A percentile compares a stretch with the other conserved stretches of the same genome.
Conservation (phyloP, 345 rosid species). For the Corymbia maculata region DNA sequence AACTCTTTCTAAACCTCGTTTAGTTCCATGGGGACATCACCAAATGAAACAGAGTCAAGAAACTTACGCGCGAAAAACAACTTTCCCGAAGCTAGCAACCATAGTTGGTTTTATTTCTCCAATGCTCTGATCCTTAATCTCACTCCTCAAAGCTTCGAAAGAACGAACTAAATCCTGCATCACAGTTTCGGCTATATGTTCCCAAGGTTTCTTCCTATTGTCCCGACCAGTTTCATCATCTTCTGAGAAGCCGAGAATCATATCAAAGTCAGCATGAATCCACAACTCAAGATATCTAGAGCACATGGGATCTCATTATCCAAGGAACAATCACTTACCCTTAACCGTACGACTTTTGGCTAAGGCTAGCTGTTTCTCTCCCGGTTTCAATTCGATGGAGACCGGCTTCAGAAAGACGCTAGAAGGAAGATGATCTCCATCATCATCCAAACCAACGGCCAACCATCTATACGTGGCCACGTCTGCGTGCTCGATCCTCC, state of each 20-base stretch:
- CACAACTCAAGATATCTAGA: neutral
- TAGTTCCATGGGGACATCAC: neutral
- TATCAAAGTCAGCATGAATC: neutral
- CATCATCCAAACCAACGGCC: constrained; percentile 28
- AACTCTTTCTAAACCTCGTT: neutral
- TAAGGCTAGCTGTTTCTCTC: constrained; percentile 23
- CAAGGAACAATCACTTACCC: constrained; percentile 11
- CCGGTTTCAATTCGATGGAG: constrained; percentile 10
- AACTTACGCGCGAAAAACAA: constrained; percentile 34
- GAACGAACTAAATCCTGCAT: constrained; percentile 32
- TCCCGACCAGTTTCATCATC: constrained; percentile 3
- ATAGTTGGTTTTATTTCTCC: constrained; percentile 22
- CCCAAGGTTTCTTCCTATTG: constrained; percentile 18
- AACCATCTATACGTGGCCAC: constrained; percentile 31
- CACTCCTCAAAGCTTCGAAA: constrained; percentile 16
- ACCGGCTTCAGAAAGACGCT: constrained; percentile 19
- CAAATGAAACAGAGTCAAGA: neutral
- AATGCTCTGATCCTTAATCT: constrained; percentile 1
- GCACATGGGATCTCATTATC: neutral
- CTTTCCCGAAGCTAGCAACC: constrained; percentile 54
- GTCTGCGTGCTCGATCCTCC: constrained; percentile 22
- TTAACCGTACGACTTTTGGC: constrained; percentile 6
- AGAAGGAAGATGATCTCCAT: constrained; percentile 12
- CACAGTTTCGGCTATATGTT: constrained; percentile 30
- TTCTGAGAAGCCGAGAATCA: neutral